phyloP scores from a whole-genome alignment of 2,329 filamentous ascomycete species.

The Colletotrichum costaricense region DNA sequence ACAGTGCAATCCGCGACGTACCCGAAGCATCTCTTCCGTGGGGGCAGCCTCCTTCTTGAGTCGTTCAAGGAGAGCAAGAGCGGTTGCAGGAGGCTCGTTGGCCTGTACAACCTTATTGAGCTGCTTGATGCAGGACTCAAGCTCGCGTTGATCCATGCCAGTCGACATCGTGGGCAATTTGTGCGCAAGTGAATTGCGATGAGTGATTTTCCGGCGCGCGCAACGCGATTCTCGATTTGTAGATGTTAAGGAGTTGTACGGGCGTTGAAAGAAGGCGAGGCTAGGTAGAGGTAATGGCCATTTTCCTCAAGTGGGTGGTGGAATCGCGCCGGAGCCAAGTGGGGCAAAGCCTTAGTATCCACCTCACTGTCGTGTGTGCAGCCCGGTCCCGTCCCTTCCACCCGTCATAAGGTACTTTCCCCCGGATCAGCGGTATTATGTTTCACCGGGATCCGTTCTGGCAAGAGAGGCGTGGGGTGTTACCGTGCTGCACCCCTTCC shows the following conservation, averaged over 20 bases:
- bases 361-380: slow-evolving; percentile 1
- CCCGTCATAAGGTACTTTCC: not conserved
- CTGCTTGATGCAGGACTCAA: slow-evolving; percentile 80
- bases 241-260: not conserved
- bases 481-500: not conserved
- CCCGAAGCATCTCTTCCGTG: slow-evolving; percentile 89
- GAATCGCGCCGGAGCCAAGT: slow-evolving; percentile 30
- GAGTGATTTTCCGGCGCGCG: slow-evolving; percentile 1
- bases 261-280: slow-evolving; percentile 11
- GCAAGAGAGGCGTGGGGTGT: slow-evolving; percentile 5
- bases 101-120: slow-evolving; percentile 82
- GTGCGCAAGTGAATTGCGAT: not conserved
- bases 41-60: slow-evolving; percentile 84
- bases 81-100: slow-evolving; percentile 78
- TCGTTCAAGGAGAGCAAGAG: slow-evolving; percentile 80
- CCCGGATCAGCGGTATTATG: slow-evolving; percentile 17
- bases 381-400: not conserved
- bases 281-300: slow-evolving; percentile 1
- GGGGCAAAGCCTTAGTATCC: slow-evolving; percentile 11
- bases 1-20: slow-evolving; percentile 51
- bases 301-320: slow-evolving; percentile 20
- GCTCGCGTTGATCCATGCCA: slow-evolving; percentile 83
- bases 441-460: slow-evolving; percentile 7
- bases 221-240: not conserved
- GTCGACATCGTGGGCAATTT: slow-evolving; percentile 24